A percentile compares a stretch with the other conserved stretches of the same genome.
These are phyloP conservation scores for Achaetomium macrosporum DNA, from an alignment of 2,329 filamentous ascomycete species.

Conservation along the genomic window DNA sequence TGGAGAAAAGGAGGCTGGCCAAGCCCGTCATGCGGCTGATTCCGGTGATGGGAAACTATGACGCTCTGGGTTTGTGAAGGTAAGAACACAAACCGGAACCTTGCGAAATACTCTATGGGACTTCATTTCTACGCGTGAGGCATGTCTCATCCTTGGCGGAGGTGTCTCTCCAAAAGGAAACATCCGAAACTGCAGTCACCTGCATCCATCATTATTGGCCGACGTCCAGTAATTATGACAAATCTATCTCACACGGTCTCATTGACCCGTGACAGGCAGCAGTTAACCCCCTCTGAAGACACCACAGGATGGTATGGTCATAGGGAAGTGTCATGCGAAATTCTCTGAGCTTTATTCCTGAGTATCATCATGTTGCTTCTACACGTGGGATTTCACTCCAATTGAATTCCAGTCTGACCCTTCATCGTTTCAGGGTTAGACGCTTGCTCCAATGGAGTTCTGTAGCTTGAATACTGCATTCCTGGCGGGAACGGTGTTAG, in stretches of 20 bases:
- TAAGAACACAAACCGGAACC: neutral
- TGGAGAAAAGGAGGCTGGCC: conserved; percentile 17
- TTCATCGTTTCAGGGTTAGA: too few relatives aligned
- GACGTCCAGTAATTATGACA: neutral
- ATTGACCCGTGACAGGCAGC: neutral
- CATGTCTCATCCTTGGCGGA: neutral
- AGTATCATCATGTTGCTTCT: too few relatives aligned
- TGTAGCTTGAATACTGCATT: neutral
- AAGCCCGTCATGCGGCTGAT: conserved; percentile 18
- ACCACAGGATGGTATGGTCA: too few relatives aligned
- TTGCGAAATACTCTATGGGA: neutral
- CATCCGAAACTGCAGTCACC: neutral
- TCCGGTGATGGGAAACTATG: conserved; percentile 26
- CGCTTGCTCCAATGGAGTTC: too few relatives aligned
- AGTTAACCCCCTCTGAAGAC: too few relatives aligned
- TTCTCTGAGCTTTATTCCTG: too few relatives aligned
- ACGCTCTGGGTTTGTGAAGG: conserved; percentile 31
- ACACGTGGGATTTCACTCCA: too few relatives aligned
- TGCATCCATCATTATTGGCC: neutral
- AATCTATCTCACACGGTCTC: neutral
- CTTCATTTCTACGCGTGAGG: neutral
- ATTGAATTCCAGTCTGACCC: too few relatives aligned
- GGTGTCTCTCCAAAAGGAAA: neutral
- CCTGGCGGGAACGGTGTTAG: neutral
- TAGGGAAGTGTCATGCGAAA: too few relatives aligned